These are phyloP conservation scores for Sarocladium kiliense DNA, from an alignment of 2,329 filamentous ascomycete genomes.

Conservation along the genomic window DNA sequence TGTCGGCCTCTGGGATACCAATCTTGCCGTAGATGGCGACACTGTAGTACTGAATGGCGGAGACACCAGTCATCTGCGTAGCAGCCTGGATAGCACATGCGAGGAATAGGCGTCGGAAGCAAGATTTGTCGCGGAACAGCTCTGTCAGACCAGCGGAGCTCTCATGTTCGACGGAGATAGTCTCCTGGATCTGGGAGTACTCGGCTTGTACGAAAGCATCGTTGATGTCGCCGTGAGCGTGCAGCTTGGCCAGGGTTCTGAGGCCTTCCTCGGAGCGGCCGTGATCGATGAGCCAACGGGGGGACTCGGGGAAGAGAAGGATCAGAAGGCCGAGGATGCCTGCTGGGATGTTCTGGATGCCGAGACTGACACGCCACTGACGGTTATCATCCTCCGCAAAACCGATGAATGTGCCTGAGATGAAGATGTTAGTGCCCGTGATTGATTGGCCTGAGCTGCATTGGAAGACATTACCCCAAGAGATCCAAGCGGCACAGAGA, in stretches of 20 bases:
- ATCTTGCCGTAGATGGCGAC: slow-evolving; percentile 63
- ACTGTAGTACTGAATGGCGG: slow-evolving; percentile 71
- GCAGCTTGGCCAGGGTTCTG: slow-evolving; percentile 61
- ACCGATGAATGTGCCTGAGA: slow-evolving; percentile 23
- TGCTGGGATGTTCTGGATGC: slow-evolving; percentile 68
- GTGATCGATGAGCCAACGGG: slow-evolving; percentile 72
- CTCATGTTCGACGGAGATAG: slow-evolving; percentile 61
- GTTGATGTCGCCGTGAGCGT: slow-evolving; percentile 60
- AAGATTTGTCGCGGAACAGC: slow-evolving; percentile 56
- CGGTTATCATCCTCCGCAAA: slow-evolving; percentile 18
- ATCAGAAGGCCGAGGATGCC: slow-evolving; percentile 61
- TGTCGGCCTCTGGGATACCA: slow-evolving; percentile 59
- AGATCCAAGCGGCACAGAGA: slow-evolving; percentile 68
- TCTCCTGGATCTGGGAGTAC: slow-evolving; percentile 64
- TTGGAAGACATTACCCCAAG: slow-evolving; percentile 31
- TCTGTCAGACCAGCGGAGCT: slow-evolving; percentile 59
- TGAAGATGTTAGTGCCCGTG: not conserved
- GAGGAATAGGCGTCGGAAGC: slow-evolving; percentile 67
- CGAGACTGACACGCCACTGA: slow-evolving; percentile 42
- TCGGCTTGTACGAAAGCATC: slow-evolving; percentile 70
- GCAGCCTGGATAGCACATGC: slow-evolving; percentile 65
- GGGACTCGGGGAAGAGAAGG: slow-evolving; percentile 63
- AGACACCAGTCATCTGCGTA: slow-evolving; percentile 72
- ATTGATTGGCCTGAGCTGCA: no score
- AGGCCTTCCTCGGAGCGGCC: slow-evolving; percentile 61